A percentile compares a stretch with the other conserved stretches of the same genome.
phyloP scores from a whole-genome alignment of 495 filamentous ascomycete species.

The Immersiella caudata region DNA sequence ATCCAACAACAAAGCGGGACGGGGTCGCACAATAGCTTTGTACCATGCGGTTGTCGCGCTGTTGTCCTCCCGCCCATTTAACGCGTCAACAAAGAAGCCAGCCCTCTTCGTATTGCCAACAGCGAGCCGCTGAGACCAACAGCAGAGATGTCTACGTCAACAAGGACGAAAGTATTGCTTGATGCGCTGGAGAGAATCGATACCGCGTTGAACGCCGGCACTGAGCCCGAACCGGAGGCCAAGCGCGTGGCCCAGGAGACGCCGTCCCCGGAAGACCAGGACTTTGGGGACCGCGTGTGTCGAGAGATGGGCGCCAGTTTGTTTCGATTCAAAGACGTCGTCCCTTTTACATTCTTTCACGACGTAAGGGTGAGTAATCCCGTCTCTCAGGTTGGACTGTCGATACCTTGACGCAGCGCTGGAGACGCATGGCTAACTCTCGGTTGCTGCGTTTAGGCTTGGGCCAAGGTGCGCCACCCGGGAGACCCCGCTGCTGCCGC shows the following conservation, averaged over 20 bases:
- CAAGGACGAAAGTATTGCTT: too few relatives aligned
- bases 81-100: too few relatives aligned
- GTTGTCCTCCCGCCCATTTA: too few relatives aligned
- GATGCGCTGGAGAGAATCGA: too few relatives aligned
- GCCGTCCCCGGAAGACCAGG: background rate
- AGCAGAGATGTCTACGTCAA: too few relatives aligned
- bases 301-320: background rate
- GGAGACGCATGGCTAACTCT: background rate
- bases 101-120: too few relatives aligned
- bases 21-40: too few relatives aligned
- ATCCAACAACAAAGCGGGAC: too few relatives aligned
- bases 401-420: background rate
- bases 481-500: background rate
- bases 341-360: conserved; percentile 14
- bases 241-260: background rate
- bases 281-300: background rate
- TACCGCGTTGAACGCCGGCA: too few relatives aligned
- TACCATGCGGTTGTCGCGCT: too few relatives aligned
- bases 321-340: background rate
- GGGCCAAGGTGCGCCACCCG: background rate
- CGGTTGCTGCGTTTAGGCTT: background rate
- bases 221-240: too few relatives aligned
- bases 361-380: conserved; percentile 12
- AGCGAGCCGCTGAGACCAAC: too few relatives aligned
- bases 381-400: background rate